Conservation (phyloP, 495 filamentous ascomycete species). For the Penicillium arizonense region DNA sequence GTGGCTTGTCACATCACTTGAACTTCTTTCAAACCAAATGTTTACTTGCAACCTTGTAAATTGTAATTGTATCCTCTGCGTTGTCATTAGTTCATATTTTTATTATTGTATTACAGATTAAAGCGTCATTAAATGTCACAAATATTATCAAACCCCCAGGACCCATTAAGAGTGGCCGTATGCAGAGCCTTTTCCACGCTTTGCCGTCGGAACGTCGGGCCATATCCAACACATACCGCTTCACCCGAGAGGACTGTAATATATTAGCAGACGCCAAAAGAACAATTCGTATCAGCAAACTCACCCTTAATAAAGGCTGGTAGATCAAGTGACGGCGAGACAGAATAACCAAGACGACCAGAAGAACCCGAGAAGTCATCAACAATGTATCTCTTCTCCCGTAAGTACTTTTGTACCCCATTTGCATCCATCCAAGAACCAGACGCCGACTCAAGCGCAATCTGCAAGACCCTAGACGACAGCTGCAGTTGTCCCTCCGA, state of each 20-base stretch:
- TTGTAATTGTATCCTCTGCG: too few relatives aligned
- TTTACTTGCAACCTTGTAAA: too few relatives aligned
- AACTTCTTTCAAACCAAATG: too few relatives aligned
- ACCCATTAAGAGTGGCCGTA: slow-evolving; percentile 18
- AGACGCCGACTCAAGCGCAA: slow-evolving; percentile 16
- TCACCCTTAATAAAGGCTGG: slow-evolving; percentile 26
- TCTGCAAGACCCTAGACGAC: slow-evolving; percentile 22
- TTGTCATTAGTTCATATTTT: not conserved
- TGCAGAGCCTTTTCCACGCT: slow-evolving; percentile 28
- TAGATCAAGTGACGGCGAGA: slow-evolving; percentile 18
- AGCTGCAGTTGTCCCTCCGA: slow-evolving; percentile 12
- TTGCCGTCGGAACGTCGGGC: slow-evolving; percentile 26
- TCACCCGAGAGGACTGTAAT: slow-evolving; percentile 18
- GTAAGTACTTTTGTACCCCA: slow-evolving; percentile 27
- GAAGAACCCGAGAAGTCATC: slow-evolving; percentile 3
- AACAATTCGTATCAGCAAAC: slow-evolving; percentile 5
- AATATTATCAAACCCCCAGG: slow-evolving; percentile 13
- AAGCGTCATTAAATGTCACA: not conserved
- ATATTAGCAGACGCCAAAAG: slow-evolving; percentile 10
- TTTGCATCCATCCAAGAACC: slow-evolving; percentile 31
- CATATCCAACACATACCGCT: slow-evolving; percentile 29
- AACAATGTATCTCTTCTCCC: slow-evolving; percentile 17
- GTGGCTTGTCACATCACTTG: too few relatives aligned
- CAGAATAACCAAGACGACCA: not conserved
- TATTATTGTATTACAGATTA: not conserved